phyloP scores from a whole-genome alignment of 306 rosid species.

The cucumber (Cucumis sativus) region Cucumber_9930_V3 NC_026659.2:28543001-28543500 shows the following conservation, averaged over 20 bases:
- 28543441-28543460: background rate
- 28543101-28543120: background rate
- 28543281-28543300: constrained; percentile 33
- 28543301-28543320: constrained; percentile 19
- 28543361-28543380: background rate
- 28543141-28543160: background rate
- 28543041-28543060: background rate
- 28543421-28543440: background rate
- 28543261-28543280: constrained; percentile 83
- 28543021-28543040: background rate
- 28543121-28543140: background rate
- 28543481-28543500: constrained; percentile 29
- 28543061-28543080: background rate
- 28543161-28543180: background rate
- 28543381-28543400: no score
- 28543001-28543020: background rate
- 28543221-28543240: no score
- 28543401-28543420: background rate
- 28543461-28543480: background rate
- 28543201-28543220: background rate
- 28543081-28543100: background rate
- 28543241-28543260: constrained; percentile 11
- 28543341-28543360: background rate
- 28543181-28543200: no score
- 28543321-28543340: background rate